A percentile compares a stretch with the other conserved stretches of the same genome.
Conservation (phyloP, 495 filamentous ascomycete genomes). For the Aspergillus nanangensis region DNA sequence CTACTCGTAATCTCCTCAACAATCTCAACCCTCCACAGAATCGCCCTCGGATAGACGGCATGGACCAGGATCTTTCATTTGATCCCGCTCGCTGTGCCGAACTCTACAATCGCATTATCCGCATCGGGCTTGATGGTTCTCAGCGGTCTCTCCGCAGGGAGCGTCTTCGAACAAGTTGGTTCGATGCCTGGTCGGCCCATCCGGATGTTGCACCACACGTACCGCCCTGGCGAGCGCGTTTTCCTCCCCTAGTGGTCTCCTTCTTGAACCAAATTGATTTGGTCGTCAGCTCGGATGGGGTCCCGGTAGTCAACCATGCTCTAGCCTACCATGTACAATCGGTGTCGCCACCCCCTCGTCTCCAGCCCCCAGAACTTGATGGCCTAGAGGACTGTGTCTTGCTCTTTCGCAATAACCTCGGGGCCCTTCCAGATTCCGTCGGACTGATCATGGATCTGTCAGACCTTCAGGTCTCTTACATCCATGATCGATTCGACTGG, state of each 20-base stretch:
- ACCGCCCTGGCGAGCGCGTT: not conserved
- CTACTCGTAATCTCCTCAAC: too few relatives aligned
- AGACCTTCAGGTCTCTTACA: too few relatives aligned
- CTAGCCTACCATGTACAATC: not conserved
- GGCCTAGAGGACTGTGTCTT: too few relatives aligned
- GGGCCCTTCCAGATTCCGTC: too few relatives aligned
- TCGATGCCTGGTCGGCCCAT: not conserved
- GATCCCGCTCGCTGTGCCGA: not conserved
- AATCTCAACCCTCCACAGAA: too few relatives aligned
- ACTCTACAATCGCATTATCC: slow-evolving; percentile 1
- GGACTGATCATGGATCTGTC: too few relatives aligned
- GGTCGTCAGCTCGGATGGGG: not conserved
- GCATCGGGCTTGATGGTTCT: not conserved
- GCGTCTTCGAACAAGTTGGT: not conserved
- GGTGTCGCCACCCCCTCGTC: not conserved
- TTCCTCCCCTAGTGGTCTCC: not conserved
- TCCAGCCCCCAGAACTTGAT: too few relatives aligned
- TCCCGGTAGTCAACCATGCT: not conserved
- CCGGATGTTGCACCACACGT: too few relatives aligned
- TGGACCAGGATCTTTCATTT: too few relatives aligned
- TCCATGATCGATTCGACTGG: too few relatives aligned
- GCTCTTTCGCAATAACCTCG: too few relatives aligned
- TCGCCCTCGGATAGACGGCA: too few relatives aligned
- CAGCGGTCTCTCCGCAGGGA: not conserved
- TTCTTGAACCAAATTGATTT: slow-evolving; percentile 1